Percentiles rank a stretch among this genome's conserved stretches.
phyloP scores from a whole-genome alignment of 2,329 filamentous ascomycete species.

The Xylaria polymorpha region DNA sequence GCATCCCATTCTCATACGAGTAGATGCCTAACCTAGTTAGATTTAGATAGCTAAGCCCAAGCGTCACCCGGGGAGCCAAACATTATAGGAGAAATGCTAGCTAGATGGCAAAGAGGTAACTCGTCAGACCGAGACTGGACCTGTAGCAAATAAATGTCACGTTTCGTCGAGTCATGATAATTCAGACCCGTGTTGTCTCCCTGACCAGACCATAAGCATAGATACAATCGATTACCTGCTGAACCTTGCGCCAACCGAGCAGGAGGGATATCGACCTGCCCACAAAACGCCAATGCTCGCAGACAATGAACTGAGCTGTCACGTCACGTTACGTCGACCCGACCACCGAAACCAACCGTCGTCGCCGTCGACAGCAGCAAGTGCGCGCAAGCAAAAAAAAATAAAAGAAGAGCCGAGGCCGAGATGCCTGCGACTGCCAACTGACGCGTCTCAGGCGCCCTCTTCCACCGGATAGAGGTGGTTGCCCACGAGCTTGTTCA shows the following conservation, averaged over 20 bases:
- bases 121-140: constrained; percentile 1
- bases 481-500: constrained; percentile 95
- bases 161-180: constrained; percentile 18
- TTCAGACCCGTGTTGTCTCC: constrained; percentile 16
- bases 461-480: constrained; percentile 90
- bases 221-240: constrained; percentile 15
- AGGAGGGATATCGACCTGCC: constrained; percentile 27
- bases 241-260: constrained; percentile 30
- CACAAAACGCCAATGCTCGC: constrained; percentile 40
- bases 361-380: background rate
- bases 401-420: constrained; percentile 11
- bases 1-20: background rate
- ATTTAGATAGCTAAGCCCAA: constrained; percentile 7
- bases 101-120: background rate
- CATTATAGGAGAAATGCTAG: background rate
- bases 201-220: constrained; percentile 24
- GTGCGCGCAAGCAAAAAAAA: constrained; percentile 6
- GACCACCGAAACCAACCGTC: background rate
- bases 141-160: constrained; percentile 1
- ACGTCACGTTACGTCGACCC: constrained; percentile 13
- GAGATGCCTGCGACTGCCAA: background rate
- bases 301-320: constrained; percentile 28
- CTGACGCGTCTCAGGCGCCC: constrained; percentile 48
- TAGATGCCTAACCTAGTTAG: background rate
- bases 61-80: background rate